Evolutionary conservation across 768 basidiomycete species (phyloP), one percentile per base, ranked within the genome.

Genomic region (Trichaptum fuscoviolaceum): DNA sequence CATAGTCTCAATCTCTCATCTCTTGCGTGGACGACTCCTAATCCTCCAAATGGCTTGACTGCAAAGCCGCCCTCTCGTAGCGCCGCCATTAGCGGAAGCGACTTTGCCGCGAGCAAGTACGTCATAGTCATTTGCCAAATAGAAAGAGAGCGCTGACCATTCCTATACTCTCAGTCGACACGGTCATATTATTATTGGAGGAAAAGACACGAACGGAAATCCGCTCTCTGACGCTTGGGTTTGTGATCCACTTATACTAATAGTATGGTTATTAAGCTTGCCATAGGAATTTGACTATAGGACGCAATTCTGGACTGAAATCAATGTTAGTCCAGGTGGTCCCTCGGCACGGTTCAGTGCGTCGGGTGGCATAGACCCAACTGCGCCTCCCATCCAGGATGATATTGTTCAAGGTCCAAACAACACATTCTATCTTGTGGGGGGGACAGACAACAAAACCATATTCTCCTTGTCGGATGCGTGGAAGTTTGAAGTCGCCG

Each of bases 51-150:
- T 15, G 81, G 77, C 74, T 82, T 88, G 7, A 67, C 73, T 25
- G 71, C 72, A 0, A 75, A 75, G 7, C 92, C 92, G 8, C 79
- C 89, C 17, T 81, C 89, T 30, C 82, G 90, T 73, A 88, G 85
- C 75, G 83, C 84, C 57, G 85, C 88, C 30, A 71, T 92, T 57
- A 78, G 83, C 58, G 92, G 90, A 6, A 77, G 79, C 24, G 92
- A 93, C 78, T 84, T 84, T 69, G 92, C 91, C 59, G 90, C 91
- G 12, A 93, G 88, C 89, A 90, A 93, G 91, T 91, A 66, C 70
- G 90, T 83, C 36, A 60, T 66, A 35, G 63, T 58, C 30, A 25
- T 70, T 58, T 64, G 35, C 24, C 64, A 42, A 15, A 34, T 27
- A 27, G n/a, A 57, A 34, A 15, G 59, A 60, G 25, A 67, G 6